Evolutionary conservation across 805 yeast species (phyloP).

Genomic region (Metschnikowia aberdeeniae): DNA sequence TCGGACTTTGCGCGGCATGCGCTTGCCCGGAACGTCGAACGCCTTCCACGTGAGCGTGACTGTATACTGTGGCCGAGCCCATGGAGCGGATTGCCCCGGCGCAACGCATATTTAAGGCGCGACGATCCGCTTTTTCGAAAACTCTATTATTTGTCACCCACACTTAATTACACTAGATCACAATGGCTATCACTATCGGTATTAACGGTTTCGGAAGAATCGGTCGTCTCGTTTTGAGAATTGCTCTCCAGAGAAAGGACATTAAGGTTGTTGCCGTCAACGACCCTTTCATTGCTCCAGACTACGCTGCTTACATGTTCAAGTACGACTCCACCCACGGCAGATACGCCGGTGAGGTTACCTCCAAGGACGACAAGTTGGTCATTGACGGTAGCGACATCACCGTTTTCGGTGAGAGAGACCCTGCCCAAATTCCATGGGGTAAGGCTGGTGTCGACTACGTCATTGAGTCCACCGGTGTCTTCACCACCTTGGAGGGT

Average conservation of each 20-base stretch:
- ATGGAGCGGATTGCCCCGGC: conserved; percentile 21
- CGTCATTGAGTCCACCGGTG: conserved; percentile 94
- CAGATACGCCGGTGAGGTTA: conserved; percentile 70
- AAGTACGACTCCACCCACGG: conserved; percentile 95
- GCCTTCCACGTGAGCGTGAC: conserved; percentile 5
- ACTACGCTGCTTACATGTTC: conserved; percentile 93
- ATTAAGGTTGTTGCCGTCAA: conserved; percentile 83
- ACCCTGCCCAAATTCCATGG: conserved; percentile 89
- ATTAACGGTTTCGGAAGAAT: conserved; percentile 95
- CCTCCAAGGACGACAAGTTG: conserved; percentile 52
- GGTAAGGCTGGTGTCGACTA: conserved; percentile 74
- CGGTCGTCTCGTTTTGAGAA: conserved; percentile 85
- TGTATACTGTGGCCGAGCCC: conserved; percentile 7
- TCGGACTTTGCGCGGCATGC: conserved; percentile 9
- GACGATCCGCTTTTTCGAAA: background rate
- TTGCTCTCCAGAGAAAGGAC: conserved; percentile 69
- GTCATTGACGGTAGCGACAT: conserved; percentile 67
- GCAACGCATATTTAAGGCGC: conserved; percentile 10
- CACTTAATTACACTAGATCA: conserved; percentile 13
- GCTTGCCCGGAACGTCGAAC: conserved; percentile 11
- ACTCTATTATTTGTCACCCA: conserved; percentile 4
- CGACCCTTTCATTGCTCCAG: conserved; percentile 87
- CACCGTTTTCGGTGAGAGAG: conserved; percentile 71
- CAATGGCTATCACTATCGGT: conserved; percentile 69
- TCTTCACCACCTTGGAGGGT: conserved; percentile 77